A percentile compares a stretch with the other conserved stretches of the same genome.
phyloP scores from a whole-genome alignment of 768 basidiomycete species.

The Rossbeevera mucosa region DNA sequence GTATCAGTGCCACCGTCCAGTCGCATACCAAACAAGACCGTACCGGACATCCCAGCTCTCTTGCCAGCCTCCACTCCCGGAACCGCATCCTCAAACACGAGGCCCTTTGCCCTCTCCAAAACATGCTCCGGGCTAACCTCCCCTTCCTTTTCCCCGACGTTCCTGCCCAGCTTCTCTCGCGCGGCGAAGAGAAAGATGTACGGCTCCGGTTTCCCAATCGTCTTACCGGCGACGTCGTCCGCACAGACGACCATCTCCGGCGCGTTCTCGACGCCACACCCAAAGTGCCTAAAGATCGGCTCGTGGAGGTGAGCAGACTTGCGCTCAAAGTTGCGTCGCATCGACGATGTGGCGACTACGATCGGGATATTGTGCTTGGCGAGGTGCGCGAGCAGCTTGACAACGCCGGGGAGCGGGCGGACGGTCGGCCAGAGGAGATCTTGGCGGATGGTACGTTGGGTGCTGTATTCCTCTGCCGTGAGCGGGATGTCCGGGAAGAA shows the following conservation, averaged over 20 bases:
- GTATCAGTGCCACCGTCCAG: slow-evolving; percentile 4
- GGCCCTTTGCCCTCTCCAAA: slow-evolving; percentile 53
- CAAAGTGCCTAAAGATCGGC: slow-evolving; percentile 45
- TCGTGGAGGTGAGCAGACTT: slow-evolving; percentile 61
- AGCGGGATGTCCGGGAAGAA: slow-evolving; percentile 73
- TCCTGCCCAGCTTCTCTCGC: slow-evolving; percentile 46
- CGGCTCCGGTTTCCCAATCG: slow-evolving; percentile 73
- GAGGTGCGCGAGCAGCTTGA: slow-evolving; percentile 67
- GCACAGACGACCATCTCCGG: slow-evolving; percentile 61
- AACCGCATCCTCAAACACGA: slow-evolving; percentile 82
- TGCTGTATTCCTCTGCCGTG: slow-evolving; percentile 55
- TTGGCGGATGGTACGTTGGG: slow-evolving; percentile 51
- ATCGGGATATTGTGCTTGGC: slow-evolving; percentile 66
- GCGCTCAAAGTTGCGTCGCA: slow-evolving; percentile 56
- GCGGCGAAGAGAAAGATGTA: slow-evolving; percentile 81
- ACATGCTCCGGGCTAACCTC: slow-evolving; percentile 33
- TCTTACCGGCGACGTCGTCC: slow-evolving; percentile 55
- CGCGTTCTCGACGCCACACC: slow-evolving; percentile 16
- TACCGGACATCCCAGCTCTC: slow-evolving; percentile 83
- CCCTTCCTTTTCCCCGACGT: slow-evolving; percentile 48
- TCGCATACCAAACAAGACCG: slow-evolving; percentile 11
- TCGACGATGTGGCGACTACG: slow-evolving; percentile 76
- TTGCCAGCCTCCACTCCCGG: slow-evolving; percentile 77
- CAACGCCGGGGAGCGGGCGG: slow-evolving; percentile 67
- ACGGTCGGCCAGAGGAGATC: slow-evolving; percentile 67